Evolutionary conservation across 176 grass and related monocot species (phyloP), one percentile per base, ranked within the genome.

Genomic region (Melocanna baccifera): DNA sequence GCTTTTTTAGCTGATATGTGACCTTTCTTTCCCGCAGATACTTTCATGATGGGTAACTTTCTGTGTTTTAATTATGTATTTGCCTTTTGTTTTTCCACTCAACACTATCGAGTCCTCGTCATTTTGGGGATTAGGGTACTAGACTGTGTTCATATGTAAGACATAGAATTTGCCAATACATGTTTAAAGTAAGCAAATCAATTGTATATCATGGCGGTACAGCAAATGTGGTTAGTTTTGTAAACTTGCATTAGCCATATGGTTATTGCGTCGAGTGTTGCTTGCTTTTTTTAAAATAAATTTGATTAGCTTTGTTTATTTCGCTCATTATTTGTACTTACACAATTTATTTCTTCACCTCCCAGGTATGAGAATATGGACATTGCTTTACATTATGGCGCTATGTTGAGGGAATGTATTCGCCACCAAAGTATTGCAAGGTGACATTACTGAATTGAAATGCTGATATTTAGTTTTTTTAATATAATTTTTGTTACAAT

Each of bases 341-440:
- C 36, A 34, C 25, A 59, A 48, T 57, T 47, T 73, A 62, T 81
- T 28, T 65, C 71, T 69, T 69, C 28, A 47, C 58, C 42, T 36
- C 82, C 39, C 81, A 99, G 96, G 83, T 99, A 99, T 71, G 96
- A 99, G 55, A 88, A 96, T 78, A 96, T 96, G 84, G 96, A 96
- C 53, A 94, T 99, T 86, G 96, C 96, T 79, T 89, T 99, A 78
- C 93, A 95, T 83, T 99, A 96, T 87, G 96, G 96, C 32, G 86
- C 96, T 78, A 99, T 99, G 93, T 83, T 99, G 72, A 94, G 93
- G 84, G 96, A 99, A 83, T 99, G 96, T 68, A 99, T 99, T 91
- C 93, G 96, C 30, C 96, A 99, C 78, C 96, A 99, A 89, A 92
- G 91, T 82, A 91, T 99, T 84, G 96, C 96, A 76, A 94, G 93